Evolutionary conservation across 768 basidiomycete genomes (phyloP), one percentile per base, ranked within the genome.

Genomic region (Podaxis sp.): DNA sequence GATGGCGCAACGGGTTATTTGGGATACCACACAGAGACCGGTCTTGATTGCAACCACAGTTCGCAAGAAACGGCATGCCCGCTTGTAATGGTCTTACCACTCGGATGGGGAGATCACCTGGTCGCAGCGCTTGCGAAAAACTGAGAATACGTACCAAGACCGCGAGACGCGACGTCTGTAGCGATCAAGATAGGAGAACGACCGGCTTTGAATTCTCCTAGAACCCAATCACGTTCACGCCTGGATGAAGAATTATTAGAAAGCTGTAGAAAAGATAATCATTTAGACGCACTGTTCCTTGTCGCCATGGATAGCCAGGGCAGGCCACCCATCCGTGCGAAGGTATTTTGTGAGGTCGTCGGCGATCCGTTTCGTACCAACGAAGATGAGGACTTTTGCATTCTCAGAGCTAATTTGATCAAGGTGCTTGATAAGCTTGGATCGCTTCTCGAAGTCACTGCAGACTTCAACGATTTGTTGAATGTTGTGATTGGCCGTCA

Each of bases 321-420:
- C 97, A n/a, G 97, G 97, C 97, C 97, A 99, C 13, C 97, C 97
- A 69, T 99, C 97, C 80, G 92, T 90, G 61, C 97, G 90, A 61
- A 99, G 81, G 69, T 94, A 95, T 76, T 98, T 98, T 18, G 97
- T 99, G 68, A 99, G 90, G 64, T 99, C 97, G 73, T 99, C 97
- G 54, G 97, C 97, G 61, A 96, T 93, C 50, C 96, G 85, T 77
- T 98, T 99, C 25, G 97, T 99, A 18, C 88, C 95, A 63, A 98
- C 95, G 73, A 99, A 99, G 70, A 99, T 99, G 64, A 99, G 83
- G 50, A 99, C 97, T 76, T 99, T 99, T 50, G 95, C 97, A 70
- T 97, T 95, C 77, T 98, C 95, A 51, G 89, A 80, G 63, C 93
- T 94, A 75, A 98, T 98, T 75, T 92, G 88, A 69, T 98, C 96